Base-by-base conservation (phyloP, 2,329 filamentous ascomycete genomes). In the Ceratocystis smalleyi region DNA sequence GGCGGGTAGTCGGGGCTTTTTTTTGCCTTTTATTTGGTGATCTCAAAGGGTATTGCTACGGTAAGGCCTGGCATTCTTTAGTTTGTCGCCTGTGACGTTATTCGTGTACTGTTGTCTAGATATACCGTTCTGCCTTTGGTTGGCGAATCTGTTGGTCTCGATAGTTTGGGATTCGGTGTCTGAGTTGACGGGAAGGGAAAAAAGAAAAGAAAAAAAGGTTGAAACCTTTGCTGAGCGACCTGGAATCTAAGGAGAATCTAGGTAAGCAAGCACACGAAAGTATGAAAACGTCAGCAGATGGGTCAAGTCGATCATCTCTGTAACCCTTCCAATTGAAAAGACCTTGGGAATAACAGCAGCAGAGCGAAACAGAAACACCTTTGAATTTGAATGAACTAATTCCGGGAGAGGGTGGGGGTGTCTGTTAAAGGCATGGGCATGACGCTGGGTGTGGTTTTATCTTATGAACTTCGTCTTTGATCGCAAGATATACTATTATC, bases 171-270 rank as follows among this genome's bases (percentile, higher is more conserved):
- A 57, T 32, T 57, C 12, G 32, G 54, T 57, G 54, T 57, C 54
- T 57, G 54, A 57, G 54, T 35, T n/a, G 8, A 57, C 54, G 54
- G 54, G 54, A 57, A 57, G 27, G 54, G n/a, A 57, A 57, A 57
- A 35, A 55, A 57, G 35, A 30, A 57, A 57, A n/a, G 27, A 35
- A 55, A 57, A 57, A 30, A 57, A 57, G 32, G 27, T 57, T 57
- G 15, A 57, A 24, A 57, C 54, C 54, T 57, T 57, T 17, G 24
- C 35, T 40, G 35, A 15, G 35, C 32, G 27, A 57, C 27, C 30
- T 57, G 27, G 54, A 4, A 57, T 57, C 24, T 30, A 57, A 57
- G 54, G 54, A 35, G 12, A 32, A 7, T 57, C 54, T 57, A 57
- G 30, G 54, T 57, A 57, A 57, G 27, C 24, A 19, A 40, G 35